Evolutionary conservation across 2,329 filamentous ascomycete genomes (phyloP).

Genomic region (Diaporthe longicolla): DNA sequence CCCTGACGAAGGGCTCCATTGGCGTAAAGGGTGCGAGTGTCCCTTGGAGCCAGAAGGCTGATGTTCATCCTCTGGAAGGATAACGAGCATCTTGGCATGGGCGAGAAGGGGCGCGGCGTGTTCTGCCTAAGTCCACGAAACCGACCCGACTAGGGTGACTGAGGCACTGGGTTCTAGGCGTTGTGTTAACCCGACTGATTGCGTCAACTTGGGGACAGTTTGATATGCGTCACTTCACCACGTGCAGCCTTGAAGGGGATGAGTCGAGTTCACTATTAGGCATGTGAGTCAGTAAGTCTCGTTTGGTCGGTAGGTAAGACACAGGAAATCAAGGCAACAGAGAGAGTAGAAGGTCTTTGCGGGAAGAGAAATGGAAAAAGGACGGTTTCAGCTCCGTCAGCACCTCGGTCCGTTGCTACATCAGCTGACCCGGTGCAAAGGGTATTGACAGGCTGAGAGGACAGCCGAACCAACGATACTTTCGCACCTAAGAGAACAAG

Average conservation of each 20-base stretch:
- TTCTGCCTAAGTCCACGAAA: neutral
- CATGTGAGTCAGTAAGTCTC: conserved; percentile 1
- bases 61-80: neutral
- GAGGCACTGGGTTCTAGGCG: neutral
- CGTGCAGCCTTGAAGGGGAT: neutral
- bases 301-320: neutral
- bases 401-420: neutral
- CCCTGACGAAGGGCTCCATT: neutral
- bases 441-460: conserved; percentile 5
- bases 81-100: neutral
- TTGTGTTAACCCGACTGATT: neutral
- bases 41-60: neutral
- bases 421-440: conserved; percentile 8
- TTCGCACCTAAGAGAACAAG: neutral
- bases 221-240: conserved; percentile 16
- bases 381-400: conserved; percentile 16
- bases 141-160: conserved; percentile 6
- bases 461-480: neutral
- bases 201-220: neutral
- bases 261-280: neutral
- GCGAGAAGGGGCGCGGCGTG: neutral
- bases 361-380: conserved; percentile 5
- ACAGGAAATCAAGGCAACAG: conserved; percentile 4
- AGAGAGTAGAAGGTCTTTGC: neutral
- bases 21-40: neutral